A percentile compares a stretch with the other conserved stretches of the same genome.
phyloP scores from a whole-genome alignment of 768 basidiomycete genomes.

The Boletus sp. region DNA sequence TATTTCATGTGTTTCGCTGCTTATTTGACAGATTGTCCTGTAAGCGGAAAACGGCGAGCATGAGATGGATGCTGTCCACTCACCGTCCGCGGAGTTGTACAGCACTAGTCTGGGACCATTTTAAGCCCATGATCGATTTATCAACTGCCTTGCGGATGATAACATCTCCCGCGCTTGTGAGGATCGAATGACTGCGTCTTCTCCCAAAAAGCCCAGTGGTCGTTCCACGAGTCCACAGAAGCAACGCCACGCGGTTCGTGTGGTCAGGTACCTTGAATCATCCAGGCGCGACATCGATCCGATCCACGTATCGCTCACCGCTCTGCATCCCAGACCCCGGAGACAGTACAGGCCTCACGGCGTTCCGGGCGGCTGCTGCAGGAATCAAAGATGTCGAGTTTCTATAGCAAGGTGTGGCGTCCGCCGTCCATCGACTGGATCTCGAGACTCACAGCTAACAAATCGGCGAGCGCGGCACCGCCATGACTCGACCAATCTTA shows the following conservation, averaged over 20 bases:
- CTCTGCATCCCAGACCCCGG: neutral
- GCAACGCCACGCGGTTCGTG: neutral
- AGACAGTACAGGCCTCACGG: neutral
- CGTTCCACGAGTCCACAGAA: neutral
- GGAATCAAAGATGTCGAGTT: neutral
- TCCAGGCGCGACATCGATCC: neutral
- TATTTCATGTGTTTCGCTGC: neutral
- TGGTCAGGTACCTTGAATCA: neutral
- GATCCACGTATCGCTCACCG: neutral
- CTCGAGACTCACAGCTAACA: neutral
- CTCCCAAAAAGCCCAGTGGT: neutral
- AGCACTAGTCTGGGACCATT: neutral
- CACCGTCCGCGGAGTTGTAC: neutral
- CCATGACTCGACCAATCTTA: neutral
- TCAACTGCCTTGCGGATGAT: neutral
- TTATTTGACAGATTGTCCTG: neutral
- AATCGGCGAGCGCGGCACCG: neutral
- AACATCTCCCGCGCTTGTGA: neutral
- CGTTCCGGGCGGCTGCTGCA: neutral
- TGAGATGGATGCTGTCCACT: neutral
- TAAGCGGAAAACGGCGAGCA: neutral
- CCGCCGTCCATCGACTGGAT: neutral
- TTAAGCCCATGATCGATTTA: no score
- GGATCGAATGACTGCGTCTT: neutral
- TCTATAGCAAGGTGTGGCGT: neutral